A percentile compares a stretch with the other conserved stretches of the same genome.
phyloP scores from a whole-genome alignment of 2,329 filamentous ascomycete species.

The Endothia cerciana region DNA sequence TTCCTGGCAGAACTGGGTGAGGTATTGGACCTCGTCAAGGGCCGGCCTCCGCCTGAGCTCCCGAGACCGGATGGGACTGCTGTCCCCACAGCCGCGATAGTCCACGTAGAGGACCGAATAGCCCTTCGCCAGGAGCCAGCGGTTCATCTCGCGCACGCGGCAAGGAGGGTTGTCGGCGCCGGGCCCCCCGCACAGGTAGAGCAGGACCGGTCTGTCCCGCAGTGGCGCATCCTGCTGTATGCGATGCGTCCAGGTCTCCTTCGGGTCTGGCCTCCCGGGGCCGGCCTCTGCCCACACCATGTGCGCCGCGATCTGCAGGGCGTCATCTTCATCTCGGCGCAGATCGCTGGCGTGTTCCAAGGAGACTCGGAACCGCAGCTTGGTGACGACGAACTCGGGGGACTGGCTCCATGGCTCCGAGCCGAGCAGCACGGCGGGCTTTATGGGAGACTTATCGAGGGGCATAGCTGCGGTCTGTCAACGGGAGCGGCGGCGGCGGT shows the following conservation, averaged over 20 bases:
- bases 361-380: slow-evolving; percentile 5
- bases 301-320: slow-evolving; percentile 1
- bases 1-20: slow-evolving; percentile 71
- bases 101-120: slow-evolving; percentile 72
- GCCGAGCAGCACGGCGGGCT: not conserved
- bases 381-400: not conserved
- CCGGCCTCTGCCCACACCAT: slow-evolving; percentile 12
- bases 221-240: not conserved
- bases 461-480: not conserved
- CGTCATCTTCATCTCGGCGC: not conserved
- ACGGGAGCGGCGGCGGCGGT: not conserved
- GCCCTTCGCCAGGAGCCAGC: slow-evolving; percentile 64
- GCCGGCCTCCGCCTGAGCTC: slow-evolving; percentile 51
- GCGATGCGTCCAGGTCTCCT: not conserved
- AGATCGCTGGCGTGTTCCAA: not conserved
- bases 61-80: slow-evolving; percentile 62
- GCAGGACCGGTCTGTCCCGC: slow-evolving; percentile 33
- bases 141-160: slow-evolving; percentile 48
- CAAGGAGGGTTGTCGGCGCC: slow-evolving; percentile 53
- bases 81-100: slow-evolving; percentile 73
- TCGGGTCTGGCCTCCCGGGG: not conserved
- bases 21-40: slow-evolving; percentile 62
- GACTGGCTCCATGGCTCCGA: not conserved
- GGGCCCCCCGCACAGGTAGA: slow-evolving; percentile 72
- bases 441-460: not conserved